Base-by-base conservation (phyloP, 768 basidiomycete species). In the Dendrothele bispora region DNA sequence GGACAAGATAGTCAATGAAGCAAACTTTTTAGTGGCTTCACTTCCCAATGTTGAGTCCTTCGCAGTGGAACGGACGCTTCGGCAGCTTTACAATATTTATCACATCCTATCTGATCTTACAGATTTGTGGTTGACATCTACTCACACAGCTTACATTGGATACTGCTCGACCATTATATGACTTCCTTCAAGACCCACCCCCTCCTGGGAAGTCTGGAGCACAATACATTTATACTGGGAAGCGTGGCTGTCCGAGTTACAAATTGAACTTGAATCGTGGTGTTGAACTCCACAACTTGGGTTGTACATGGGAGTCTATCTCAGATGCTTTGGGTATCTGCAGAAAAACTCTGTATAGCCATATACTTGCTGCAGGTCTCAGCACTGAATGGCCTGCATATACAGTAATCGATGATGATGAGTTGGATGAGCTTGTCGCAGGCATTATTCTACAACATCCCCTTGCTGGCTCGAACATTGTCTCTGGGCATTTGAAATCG, bases 401-500 rank as follows among this genome's bases (percentile, higher is more conserved):
- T 22, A 30, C 28, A 30, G 24, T 17, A 7, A 44, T 44, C 20
- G 32, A 8, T 41, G 39, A 41, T 26, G 39, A 41, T 5, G 47
- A 49, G 10, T 40, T 49, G 17, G 39, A 49, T 42, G 47, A 49
- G 27, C 8, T 29, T 21, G 40, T 49, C 11, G 47, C 47, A 40
- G 20, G n/a, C 10, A 41, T 41, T 7, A 22, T 21, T n/a, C 27
- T 49, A 7, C 4, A 42, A 11, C 55, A 56, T 30, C 55, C 53
- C 0, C 51, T 56, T 15, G 58, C 60, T 2, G 61, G 66, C 4
- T 36, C 62, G 7, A 15, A 35, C 1, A 67, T 67, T 29, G 17
- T 61, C 0, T 27, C 48, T 1, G 64, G 65, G 0, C 57, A 60
- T 52, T 47, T 68, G 3, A 44, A 61, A 7, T 3, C 22, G 3